Base-by-base conservation (phyloP, 2,329 filamentous ascomycete species). In the Fusarium austroafricanum region DNA sequence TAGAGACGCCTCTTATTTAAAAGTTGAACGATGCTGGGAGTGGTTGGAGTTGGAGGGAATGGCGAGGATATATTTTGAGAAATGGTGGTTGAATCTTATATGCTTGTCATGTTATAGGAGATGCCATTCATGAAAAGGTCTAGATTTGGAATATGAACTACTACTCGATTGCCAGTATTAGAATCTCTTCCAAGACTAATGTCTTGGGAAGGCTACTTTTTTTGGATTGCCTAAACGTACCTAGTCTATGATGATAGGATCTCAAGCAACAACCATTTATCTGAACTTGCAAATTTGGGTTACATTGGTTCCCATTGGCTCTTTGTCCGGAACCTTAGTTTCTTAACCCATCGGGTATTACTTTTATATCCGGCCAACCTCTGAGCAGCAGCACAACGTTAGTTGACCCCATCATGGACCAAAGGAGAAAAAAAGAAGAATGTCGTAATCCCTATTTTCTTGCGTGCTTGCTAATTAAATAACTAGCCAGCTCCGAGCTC, bases 391-490 rank as follows among this genome's bases (percentile, higher is more conserved):
- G 47, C 39, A 63, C 31, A 64, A 37, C 51, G 58, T 51, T 49
- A 63, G 42, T 51, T n/a, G 26, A 31, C 47, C 58, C 58, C 33
- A 49, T 56, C 21, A 56, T 47, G 31, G 42, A 49, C 40, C 42
- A 59, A 38, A 42, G 23, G 38, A 42, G 31, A 10, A 46, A 33
- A 55, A 29, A 45, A 49, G 20, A 47, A 42, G 33, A 40, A 55
- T 56, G 38, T 37, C 38, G 38, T 45, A 43, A 18, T 38, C 20
- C 37, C 28, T 45, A 31, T 44, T 39, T 23, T 29, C 35, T 66
- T 65, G 54, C 37, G n/a, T 60, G 67, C 63, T 70, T 65, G 43
- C 45, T 61, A 56, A 61, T 67, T 57, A 44, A 26, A 51, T 44
- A 44, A 26, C 49, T 21, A 60, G 38, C 42, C 51, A 58, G 33